Evolutionary conservation across 73 alveolate species (phyloP).

Genomic region (Blepharisma japonicum): DNA sequence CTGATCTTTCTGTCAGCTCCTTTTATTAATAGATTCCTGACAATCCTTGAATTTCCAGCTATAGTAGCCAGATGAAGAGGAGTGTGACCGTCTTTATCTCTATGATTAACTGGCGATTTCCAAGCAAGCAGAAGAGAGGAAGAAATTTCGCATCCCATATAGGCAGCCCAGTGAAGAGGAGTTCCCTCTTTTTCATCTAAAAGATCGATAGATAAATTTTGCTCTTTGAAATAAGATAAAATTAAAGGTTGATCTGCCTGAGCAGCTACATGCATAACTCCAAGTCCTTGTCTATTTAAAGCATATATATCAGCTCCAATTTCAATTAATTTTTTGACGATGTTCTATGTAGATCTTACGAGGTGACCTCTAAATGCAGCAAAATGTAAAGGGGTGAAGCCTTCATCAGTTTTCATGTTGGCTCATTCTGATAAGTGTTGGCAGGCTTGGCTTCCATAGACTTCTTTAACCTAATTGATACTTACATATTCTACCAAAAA

Average conservation of each 20-base stretch:
- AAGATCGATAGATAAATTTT: constrained; percentile 37
- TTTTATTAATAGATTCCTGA: constrained; percentile 61
- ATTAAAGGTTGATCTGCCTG: constrained; percentile 57
- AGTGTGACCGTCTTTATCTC: constrained; percentile 74
- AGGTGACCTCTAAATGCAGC: constrained; percentile 35
- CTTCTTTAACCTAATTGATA: not conserved
- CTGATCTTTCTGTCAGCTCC: constrained; percentile 62
- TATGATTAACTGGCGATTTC: constrained; percentile 62
- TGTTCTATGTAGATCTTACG: constrained; percentile 17
- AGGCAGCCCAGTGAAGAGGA: constrained; percentile 92
- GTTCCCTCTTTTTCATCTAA: constrained; percentile 53
- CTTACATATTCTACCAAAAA: not conserved
- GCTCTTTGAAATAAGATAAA: constrained; percentile 36
- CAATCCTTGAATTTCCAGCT: constrained; percentile 60
- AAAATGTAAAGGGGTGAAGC: constrained; percentile 75
- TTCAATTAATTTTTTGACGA: constrained; percentile 57
- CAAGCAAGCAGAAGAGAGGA: constrained; percentile 72
- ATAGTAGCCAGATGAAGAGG: constrained; percentile 85
- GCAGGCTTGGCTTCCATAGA: not conserved
- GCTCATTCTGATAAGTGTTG: constrained; percentile 19
- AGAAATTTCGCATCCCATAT: constrained; percentile 68
- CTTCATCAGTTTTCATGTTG: constrained; percentile 60
- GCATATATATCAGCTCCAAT: constrained; percentile 57
- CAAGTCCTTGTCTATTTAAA: constrained; percentile 62
- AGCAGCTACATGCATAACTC: constrained; percentile 76